Percentiles rank a stretch among this genome's conserved stretches.
These are phyloP conservation scores for Delphinella strobiligena DNA, from an alignment of 2,329 filamentous ascomycete species.

Conservation along the genomic window DNA sequence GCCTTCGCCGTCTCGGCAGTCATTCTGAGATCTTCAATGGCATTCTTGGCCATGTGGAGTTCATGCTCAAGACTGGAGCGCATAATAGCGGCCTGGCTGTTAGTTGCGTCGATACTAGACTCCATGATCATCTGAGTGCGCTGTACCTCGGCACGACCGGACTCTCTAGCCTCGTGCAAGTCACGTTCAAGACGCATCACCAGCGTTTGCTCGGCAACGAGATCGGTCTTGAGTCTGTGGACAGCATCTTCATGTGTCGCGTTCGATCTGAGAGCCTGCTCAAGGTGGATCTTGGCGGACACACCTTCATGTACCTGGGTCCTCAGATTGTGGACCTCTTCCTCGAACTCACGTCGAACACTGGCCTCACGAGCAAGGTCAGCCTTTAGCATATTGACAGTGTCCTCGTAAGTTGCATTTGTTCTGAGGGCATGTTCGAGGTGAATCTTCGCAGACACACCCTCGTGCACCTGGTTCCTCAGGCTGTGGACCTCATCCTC, in stretches of 20 bases:
- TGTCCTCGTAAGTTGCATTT: constrained; percentile 53
- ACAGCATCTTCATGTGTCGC: constrained; percentile 53
- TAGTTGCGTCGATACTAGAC: constrained; percentile 69
- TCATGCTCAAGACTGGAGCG: constrained; percentile 74
- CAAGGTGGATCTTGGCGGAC: constrained; percentile 22
- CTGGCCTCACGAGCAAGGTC: constrained; percentile 35
- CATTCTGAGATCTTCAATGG: constrained; percentile 65
- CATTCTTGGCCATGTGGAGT: constrained; percentile 55
- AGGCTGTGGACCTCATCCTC: constrained; percentile 34
- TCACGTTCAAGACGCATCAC: constrained; percentile 65
- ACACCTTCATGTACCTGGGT: constrained; percentile 9
- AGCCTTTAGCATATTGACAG: constrained; percentile 38
- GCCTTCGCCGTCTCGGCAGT: constrained; percentile 73
- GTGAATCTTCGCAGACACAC: constrained; percentile 10
- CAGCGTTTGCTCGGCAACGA: constrained; percentile 58
- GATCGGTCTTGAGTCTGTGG: constrained; percentile 47
- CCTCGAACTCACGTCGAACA: constrained; percentile 32
- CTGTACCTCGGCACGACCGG: constrained; percentile 66
- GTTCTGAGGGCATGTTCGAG: constrained; percentile 46
- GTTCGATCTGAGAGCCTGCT: constrained; percentile 46
- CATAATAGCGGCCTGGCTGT: constrained; percentile 73
- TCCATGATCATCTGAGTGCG: constrained; percentile 69
- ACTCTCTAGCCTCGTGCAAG: constrained; percentile 71
- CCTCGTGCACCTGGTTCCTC: constrained; percentile 13
- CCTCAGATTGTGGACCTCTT: constrained; percentile 32